Conservation (phyloP, 768 basidiomycete genomes). For the Tremella yokohamensis region DNA sequence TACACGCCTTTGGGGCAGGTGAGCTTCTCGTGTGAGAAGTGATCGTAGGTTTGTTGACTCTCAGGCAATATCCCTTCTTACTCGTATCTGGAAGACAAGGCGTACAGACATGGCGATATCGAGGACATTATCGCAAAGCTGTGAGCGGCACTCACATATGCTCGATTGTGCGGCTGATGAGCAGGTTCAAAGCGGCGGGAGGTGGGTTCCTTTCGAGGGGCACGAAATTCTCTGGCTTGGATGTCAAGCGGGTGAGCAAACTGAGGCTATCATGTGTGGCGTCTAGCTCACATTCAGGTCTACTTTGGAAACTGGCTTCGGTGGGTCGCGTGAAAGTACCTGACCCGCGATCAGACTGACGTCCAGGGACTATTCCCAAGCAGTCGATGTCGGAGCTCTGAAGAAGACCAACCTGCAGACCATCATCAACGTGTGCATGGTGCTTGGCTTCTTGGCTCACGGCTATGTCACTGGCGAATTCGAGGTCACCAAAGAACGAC, state of each 20-base stretch:
- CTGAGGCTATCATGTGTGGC: neutral
- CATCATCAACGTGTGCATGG: conserved; percentile 84
- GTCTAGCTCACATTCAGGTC: too few relatives aligned
- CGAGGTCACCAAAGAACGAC: conserved; percentile 77
- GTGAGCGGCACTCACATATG: neutral
- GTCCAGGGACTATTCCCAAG: conserved; percentile 54
- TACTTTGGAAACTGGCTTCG: conserved; percentile 72
- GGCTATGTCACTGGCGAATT: conserved; percentile 53
- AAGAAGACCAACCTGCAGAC: conserved; percentile 68
- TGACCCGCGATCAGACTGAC: conserved; percentile 38
- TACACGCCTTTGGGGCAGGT: conserved; percentile 48
- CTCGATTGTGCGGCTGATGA: neutral
- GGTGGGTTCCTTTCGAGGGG: conserved; percentile 62
- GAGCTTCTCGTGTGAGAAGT: neutral
- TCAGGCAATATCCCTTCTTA: conserved; percentile 71
- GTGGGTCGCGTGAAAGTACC: conserved; percentile 57
- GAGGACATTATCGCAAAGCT: conserved; percentile 58
- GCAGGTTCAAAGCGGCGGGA: conserved; percentile 58
- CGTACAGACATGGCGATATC: conserved; percentile 87
- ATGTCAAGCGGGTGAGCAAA: conserved; percentile 67
- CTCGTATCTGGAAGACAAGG: conserved; percentile 78
- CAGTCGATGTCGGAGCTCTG: conserved; percentile 74
- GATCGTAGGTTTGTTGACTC: too few relatives aligned
- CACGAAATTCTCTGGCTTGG: conserved; percentile 70
- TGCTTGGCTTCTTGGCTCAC: conserved; percentile 73